phyloP scores from a whole-genome alignment of 805 yeast genomes.

The Hanseniaspora opuntiae region DNA sequence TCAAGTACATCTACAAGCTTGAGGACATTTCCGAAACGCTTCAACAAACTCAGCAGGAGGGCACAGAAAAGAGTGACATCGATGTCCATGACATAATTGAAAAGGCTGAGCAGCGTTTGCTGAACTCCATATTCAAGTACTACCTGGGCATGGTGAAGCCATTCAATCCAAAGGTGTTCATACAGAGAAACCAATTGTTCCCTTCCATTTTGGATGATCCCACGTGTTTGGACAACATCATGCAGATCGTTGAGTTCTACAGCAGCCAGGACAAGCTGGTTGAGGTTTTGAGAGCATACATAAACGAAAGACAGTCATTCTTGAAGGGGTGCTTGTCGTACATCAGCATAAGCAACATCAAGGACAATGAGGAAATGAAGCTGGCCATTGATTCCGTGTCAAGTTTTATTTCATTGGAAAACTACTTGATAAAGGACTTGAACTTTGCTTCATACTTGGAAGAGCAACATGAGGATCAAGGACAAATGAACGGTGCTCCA shows the following conservation, averaged over 20 bases:
- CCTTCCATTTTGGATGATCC: slow-evolving; percentile 8
- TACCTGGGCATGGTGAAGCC: slow-evolving; percentile 2
- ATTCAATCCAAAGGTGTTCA: slow-evolving; percentile 6
- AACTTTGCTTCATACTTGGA: slow-evolving; percentile 1
- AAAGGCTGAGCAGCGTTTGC: background rate
- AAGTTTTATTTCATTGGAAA: slow-evolving; percentile 8
- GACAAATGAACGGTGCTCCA: background rate
- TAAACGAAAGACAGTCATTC: slow-evolving; percentile 5
- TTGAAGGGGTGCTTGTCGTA: slow-evolving; percentile 5
- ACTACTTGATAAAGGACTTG: slow-evolving; percentile 6
- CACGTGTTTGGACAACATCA: background rate
- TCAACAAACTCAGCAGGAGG: slow-evolving; percentile 18
- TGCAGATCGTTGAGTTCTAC: slow-evolving; percentile 6
- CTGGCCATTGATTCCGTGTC: slow-evolving; percentile 5
- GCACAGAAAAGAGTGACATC: slow-evolving; percentile 11
- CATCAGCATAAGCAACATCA: slow-evolving; percentile 6
- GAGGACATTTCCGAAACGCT: slow-evolving; percentile 35
- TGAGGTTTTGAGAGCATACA: background rate
- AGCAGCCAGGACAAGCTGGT: slow-evolving; percentile 6
- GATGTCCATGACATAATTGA: slow-evolving; percentile 9
- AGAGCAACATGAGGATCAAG: background rate
- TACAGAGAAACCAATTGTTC: background rate
- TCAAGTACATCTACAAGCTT: slow-evolving; percentile 32
- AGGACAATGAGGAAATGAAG: background rate
- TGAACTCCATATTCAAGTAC: slow-evolving; percentile 2